These are phyloP conservation scores for Phytopythium oedochilum DNA, from an alignment of 352 stramenopile species.

Conservation along the genomic window DNA sequence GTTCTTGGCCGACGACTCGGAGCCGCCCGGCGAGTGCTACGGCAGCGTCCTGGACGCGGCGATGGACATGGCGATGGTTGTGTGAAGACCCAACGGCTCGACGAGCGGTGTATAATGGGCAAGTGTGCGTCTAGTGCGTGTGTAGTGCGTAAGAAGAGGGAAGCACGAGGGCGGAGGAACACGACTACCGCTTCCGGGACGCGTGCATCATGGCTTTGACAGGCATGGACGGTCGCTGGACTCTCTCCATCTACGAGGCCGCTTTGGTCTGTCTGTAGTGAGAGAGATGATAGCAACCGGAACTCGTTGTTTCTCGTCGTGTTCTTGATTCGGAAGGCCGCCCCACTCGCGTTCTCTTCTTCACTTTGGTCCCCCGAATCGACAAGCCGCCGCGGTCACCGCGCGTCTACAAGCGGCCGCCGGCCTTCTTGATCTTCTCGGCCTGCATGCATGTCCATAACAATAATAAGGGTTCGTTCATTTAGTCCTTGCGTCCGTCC, in stretches of 20 bases:
- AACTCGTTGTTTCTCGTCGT: neutral
- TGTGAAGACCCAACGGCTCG: neutral
- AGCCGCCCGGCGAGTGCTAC: neutral
- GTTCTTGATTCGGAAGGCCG: neutral
- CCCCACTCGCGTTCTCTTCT: neutral
- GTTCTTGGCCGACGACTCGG: neutral
- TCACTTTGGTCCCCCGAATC: neutral
- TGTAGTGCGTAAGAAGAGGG: neutral
- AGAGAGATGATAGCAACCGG: too few species aligned
- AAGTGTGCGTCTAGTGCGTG: neutral
- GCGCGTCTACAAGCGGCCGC: constrained; percentile 65
- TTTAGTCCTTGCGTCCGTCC: too few species aligned
- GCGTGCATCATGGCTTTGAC: too few species aligned
- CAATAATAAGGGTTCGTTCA: too few species aligned
- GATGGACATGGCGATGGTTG: neutral
- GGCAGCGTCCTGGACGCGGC: neutral
- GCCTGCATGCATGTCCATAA: constrained; percentile 20
- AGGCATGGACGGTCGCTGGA: too few species aligned
- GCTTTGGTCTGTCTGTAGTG: too few species aligned
- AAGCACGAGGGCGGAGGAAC: too few species aligned
- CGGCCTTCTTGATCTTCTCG: constrained; percentile 81
- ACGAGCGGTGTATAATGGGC: neutral
- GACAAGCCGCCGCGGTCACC: neutral
- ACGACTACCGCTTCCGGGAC: too few species aligned
- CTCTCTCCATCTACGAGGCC: too few species aligned